A percentile compares a stretch with the other conserved stretches of the same genome.
phyloP scores from a whole-genome alignment of 78 protist genomes.

The Dictyostelium purpureum region DNA sequence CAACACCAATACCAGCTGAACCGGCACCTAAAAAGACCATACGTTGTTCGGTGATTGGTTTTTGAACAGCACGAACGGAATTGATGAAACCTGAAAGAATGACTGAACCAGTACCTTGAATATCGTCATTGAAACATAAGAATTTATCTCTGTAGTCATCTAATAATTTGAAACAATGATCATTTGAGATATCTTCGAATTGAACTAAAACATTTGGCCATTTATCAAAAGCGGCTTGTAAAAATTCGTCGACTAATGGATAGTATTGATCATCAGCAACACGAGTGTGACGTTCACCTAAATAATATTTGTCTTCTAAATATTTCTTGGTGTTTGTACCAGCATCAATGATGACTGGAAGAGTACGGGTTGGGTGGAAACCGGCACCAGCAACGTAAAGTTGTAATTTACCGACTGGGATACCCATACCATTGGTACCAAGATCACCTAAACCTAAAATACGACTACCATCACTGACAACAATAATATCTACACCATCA shows the following conservation, averaged over 20 bases:
- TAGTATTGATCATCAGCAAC: slow-evolving; percentile 81
- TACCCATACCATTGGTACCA: slow-evolving; percentile 97
- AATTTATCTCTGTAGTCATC: slow-evolving; percentile 80
- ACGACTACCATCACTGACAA: slow-evolving; percentile 98
- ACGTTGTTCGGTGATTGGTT: slow-evolving; percentile 76
- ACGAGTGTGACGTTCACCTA: slow-evolving; percentile 89
- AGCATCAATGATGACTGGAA: slow-evolving; percentile 97
- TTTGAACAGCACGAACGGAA: slow-evolving; percentile 79
- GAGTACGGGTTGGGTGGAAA: slow-evolving; percentile 85
- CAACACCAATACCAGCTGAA: slow-evolving; percentile 94
- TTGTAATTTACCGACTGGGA: slow-evolving; percentile 97
- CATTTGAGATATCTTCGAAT: slow-evolving; percentile 96
- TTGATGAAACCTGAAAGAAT: slow-evolving; percentile 90
- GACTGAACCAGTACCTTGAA: slow-evolving; percentile 97
- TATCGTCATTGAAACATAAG: slow-evolving; percentile 98
- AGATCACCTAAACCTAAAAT: slow-evolving; percentile 99
- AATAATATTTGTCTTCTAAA: slow-evolving; percentile 89
- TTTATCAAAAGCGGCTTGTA: slow-evolving; percentile 82
- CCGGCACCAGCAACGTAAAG: slow-evolving; percentile 94
- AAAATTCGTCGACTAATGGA: slow-evolving; percentile 92
- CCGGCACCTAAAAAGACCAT: slow-evolving; percentile 96
- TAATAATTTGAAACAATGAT: slow-evolving; percentile 89
- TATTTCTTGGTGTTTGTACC: slow-evolving; percentile 96
- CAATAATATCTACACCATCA: slow-evolving; percentile 88
- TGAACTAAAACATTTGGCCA: slow-evolving; percentile 92